Base-by-base conservation (phyloP, 805 yeast genomes). In the Hermanozyma aechmeae region DNA sequence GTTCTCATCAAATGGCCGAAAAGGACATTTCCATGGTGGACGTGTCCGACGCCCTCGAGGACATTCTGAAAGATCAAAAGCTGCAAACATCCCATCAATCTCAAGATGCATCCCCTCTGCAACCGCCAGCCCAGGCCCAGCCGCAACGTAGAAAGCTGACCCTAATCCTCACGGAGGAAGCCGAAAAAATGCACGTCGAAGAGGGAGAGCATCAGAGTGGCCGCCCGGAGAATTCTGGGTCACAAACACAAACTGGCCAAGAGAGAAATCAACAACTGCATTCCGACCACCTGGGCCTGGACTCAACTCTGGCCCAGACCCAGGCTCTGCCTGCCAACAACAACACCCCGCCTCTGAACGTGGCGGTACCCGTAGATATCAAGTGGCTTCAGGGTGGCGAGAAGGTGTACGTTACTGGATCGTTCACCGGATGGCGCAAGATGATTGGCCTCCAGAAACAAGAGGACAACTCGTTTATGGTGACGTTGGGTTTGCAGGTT, bases 361-460 rank as follows among this genome's bases (percentile, higher is more conserved):
- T 51, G 5, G 56, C 59, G 5, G 50, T 61, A 9, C 76, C 76
- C 1, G 65, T 85, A 1, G 86, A 79, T 32, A 79, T 86, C 33
- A 75, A 74, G 39, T 89, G 98, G 98, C 77, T 76, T 12, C 95
- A 89, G 54, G 97, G 97, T n/a, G 98, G 98, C 36, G 73, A 73
- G 28, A 82, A 82, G 45, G 97, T 92, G 2, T 92, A 86, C 52
- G 95, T 89, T 10, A 92, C 96, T 20, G 98, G 98, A 28, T 82
- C 96, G 1, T 89, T 89, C 57, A 92, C 98, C 0, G 96, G 95
- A 3, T 92, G 98, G 97, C 68, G 96, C 42, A 89, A 87, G 56
- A 89, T 92, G 97, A 87, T 89, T 48, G 94, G 94, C 23, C 61
- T 92, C 44, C 68, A 68, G 17, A 63, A 61, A 53, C 72, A 53